A percentile compares a stretch with the other conserved stretches of the same genome.
These are phyloP conservation scores for Mycosphaerelloides madeirae DNA, from an alignment of 2,329 filamentous ascomycete species.

Conservation along the genomic window DNA sequence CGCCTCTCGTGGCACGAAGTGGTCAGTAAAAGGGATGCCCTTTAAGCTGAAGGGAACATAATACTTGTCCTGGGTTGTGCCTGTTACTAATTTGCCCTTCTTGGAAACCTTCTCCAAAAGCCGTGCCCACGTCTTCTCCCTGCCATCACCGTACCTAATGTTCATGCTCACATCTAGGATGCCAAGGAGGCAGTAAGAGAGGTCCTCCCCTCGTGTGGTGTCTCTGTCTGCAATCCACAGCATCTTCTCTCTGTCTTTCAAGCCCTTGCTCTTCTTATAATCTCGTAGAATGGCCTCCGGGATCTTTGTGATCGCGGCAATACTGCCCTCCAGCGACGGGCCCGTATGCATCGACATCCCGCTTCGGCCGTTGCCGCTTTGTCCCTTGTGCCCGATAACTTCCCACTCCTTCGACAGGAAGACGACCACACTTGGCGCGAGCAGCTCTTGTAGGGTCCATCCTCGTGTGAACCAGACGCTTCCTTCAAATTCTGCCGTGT, in stretches of 20 bases:
- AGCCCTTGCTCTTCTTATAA: constrained; percentile 2
- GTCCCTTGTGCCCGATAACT: constrained; percentile 10
- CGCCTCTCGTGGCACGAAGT: too few relatives aligned
- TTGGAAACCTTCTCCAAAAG: constrained; percentile 7
- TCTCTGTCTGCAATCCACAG: constrained; percentile 8
- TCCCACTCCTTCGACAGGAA: constrained; percentile 7
- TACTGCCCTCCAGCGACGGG: neutral
- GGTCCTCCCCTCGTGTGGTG: constrained; percentile 13
- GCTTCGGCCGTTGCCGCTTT: neutral
- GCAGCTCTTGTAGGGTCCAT: too few relatives aligned
- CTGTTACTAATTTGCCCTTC: too few relatives aligned
- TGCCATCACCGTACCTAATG: constrained; percentile 15
- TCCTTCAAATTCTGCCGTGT: neutral
- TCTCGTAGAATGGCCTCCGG: constrained; percentile 8
- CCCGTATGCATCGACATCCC: neutral
- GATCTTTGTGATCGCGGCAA: constrained; percentile 9
- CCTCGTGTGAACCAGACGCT: too few relatives aligned
- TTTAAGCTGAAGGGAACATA: too few relatives aligned
- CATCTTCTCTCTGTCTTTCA: constrained; percentile 7
- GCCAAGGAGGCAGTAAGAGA: constrained; percentile 15
- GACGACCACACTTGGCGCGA: constrained; percentile 3
- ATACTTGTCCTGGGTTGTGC: too few relatives aligned
- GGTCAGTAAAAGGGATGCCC: too few relatives aligned
- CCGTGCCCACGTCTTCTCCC: constrained; percentile 4
- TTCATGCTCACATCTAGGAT: constrained; percentile 12